phyloP scores from a whole-genome alignment of 495 filamentous ascomycete genomes.

The Penicillium riverlandense region DNA sequence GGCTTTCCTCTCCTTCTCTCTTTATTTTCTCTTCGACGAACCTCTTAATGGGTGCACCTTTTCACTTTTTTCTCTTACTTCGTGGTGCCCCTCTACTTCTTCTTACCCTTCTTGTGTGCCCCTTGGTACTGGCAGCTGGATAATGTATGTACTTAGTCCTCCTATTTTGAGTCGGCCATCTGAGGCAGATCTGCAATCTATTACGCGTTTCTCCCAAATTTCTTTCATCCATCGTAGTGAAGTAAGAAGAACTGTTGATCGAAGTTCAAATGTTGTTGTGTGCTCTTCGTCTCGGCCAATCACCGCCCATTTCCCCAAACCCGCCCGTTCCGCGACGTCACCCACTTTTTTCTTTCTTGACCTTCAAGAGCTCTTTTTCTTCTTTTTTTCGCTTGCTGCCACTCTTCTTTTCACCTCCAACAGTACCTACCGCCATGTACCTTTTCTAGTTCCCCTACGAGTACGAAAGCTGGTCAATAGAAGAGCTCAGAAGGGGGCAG shows the following conservation, averaged over 20 bases:
- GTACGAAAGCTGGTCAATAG: no score
- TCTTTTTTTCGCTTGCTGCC: not conserved
- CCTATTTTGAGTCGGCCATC: slow-evolving; percentile 11
- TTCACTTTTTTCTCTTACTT: slow-evolving; percentile 4
- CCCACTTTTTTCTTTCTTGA: slow-evolving; percentile 2
- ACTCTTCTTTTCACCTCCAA: not conserved
- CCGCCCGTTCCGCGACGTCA: slow-evolving; percentile 33
- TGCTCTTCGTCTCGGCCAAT: slow-evolving; percentile 19
- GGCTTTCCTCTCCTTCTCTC: slow-evolving; percentile 8
- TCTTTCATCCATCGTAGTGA: not conserved
- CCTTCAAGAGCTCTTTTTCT: slow-evolving; percentile 3
- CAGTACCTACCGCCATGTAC: no score
- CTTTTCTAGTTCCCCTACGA: no score
- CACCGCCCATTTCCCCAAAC: slow-evolving; percentile 22
- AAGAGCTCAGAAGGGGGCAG: no score
- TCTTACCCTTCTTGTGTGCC: slow-evolving; percentile 25
- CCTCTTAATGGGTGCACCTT: slow-evolving; percentile 5
- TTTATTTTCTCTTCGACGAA: slow-evolving; percentile 12
- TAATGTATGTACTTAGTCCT: slow-evolving; percentile 43
- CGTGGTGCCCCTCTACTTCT: slow-evolving; percentile 11
- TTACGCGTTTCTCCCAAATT: not conserved
- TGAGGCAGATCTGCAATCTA: slow-evolving; percentile 8
- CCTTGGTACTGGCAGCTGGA: slow-evolving; percentile 32
- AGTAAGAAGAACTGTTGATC: no score
- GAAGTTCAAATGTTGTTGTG: no score